Base-by-base conservation (phyloP, 2,329 filamentous ascomycete species). In the Penicillium sp. region DNA sequence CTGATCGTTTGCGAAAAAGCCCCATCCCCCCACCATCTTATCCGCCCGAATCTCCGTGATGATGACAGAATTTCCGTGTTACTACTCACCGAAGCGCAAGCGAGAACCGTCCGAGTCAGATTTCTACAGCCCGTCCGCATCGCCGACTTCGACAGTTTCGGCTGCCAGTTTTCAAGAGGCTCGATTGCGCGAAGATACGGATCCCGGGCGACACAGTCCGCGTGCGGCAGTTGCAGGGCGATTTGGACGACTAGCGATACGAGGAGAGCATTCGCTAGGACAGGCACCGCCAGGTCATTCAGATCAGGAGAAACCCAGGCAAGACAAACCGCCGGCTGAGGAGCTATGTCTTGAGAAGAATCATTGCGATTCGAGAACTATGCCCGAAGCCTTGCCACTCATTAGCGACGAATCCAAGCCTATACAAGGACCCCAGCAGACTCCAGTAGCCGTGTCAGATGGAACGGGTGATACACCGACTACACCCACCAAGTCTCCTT, bases 161-260 rank as follows among this genome's bases (percentile, higher is more conserved):
- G 58, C 65, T 8, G 49, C 58, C 5, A 74, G 67, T 54, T 52
- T 68, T 28, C 67, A 67, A 54, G 72, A 74, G 47, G 51, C 57
- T 40, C 65, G 59, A 43, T 46, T 72, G 34, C 61, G 62, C 23
- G 69, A 72, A 52, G 70, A 71, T 31, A 66, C 68, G 43, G 68
- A 70, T 46, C 55, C 62, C 36, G 71, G 67, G 36, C 62, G 68
- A 48, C 64, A 71, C 56, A 75, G 76, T 55, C 75, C 75, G 49
- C 71, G 70, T 49, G 68, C 72, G 24, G 65, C 64, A 19, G 74
- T 77, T 37, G 72, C 72, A 49, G 70, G 74, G 51, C 69, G 69
- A 51, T 67, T 79, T 43, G 70, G 71, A 44, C 66, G 73, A 48
- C 64, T 78, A 51, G 73, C 75, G 42, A 69, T 78, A 51, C 67